Percentiles rank a stretch among this genome's conserved stretches.
phyloP scores from a whole-genome alignment of 805 yeast genomes.

The Limtongozyma cylindracea region DNA sequence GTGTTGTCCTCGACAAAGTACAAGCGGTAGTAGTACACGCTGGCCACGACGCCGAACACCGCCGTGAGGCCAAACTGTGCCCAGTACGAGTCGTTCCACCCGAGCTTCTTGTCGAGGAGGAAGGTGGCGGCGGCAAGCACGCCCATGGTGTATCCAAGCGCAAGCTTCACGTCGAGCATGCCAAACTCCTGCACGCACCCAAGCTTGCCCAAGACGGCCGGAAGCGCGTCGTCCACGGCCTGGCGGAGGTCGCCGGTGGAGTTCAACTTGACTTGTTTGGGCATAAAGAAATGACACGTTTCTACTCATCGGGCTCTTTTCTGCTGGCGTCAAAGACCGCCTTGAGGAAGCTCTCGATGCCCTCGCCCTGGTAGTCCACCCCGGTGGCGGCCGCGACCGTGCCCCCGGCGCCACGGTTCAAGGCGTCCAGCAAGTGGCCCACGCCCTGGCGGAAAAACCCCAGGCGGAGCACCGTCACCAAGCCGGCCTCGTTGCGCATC shows the following conservation, averaged over 20 bases:
- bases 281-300: too few relatives aligned
- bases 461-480: conserved; percentile 17
- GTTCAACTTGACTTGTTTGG: conserved; percentile 6
- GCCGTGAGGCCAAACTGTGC: too few relatives aligned
- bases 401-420: conserved; percentile 18
- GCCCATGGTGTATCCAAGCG: conserved; percentile 21
- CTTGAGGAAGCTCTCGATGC: conserved; percentile 20
- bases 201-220: conserved; percentile 12
- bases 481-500: conserved; percentile 9
- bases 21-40: too few relatives aligned
- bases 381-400: too few relatives aligned
- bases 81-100: too few relatives aligned
- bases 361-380: conserved; percentile 27
- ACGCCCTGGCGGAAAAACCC: conserved; percentile 20
- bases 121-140: conserved; percentile 18
- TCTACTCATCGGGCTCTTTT: too few relatives aligned
- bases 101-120: conserved; percentile 23
- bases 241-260: conserved; percentile 20
- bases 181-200: conserved; percentile 22
- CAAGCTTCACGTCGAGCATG: conserved; percentile 18
- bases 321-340: conserved; percentile 9
- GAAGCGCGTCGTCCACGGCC: conserved; percentile 22
- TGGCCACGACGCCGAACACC: too few relatives aligned
- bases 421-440: conserved; percentile 14
- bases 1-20: too few relatives aligned